Evolutionary conservation across 805 yeast species (phyloP), one percentile per base, ranked within the genome.

Genomic region (Wickerhamiella azyma): DNA sequence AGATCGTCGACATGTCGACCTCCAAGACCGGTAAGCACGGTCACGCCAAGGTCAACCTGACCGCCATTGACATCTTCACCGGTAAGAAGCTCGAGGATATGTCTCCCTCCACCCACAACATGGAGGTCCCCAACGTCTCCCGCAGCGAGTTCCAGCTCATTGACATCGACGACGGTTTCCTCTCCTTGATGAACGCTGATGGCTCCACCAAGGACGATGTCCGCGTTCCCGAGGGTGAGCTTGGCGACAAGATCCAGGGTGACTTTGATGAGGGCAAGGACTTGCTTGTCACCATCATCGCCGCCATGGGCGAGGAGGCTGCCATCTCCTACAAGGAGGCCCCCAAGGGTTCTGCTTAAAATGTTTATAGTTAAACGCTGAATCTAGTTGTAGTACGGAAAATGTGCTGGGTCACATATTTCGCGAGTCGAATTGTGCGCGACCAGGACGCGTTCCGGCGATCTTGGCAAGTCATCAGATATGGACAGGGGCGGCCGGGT

Each of bases 11-110:
- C 71, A 92, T 92, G 98, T 92, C 98, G 55, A 92, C 98, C 67
- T 92, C 98, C 66, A 92, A 92, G 83, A 92, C 98, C 63, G 98
- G 98, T 76, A 92, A 92, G 96, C 98, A 92, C 83, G 98, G 98
- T 77, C 98, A 92, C 92, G 98, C 98, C 70, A 92, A 92, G 81
- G 98, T 92, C 72, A 97, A 92, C 75, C 79, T 92, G 75, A 97
- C 92, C 59, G 97, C 97, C 68, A 80, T 84, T 63, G 98, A 92
- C 71, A 89, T 92, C 71, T 92, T 92, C 89, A 92, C 98, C 64
- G 83, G 85, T 72, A 92, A 92, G 88, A 92, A 92, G 79, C 81
- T 88, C 72, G 98, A 92, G 81, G 98, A 92, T 75, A 83, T 92
- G 70, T 92, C 98, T 60, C 98, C 98, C 74, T 92, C 98, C 56